Evolutionary conservation across 2,329 filamentous ascomycete species (phyloP), one percentile per base, ranked within the genome.

Genomic region (Zymoseptoria ardabiliae): DNA sequence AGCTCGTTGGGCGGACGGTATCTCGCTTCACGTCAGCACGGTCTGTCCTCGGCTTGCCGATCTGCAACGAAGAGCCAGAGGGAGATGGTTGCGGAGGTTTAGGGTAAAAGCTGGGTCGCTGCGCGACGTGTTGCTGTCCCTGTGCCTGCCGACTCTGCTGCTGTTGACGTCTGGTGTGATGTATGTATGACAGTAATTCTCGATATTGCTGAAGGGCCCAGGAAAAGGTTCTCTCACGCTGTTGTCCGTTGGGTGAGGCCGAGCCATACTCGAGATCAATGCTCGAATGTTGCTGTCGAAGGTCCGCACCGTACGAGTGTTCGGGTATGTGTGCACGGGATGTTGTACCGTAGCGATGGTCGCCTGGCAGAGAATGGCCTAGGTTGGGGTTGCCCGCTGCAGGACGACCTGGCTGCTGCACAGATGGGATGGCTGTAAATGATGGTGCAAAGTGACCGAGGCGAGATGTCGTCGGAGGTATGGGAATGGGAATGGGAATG

Each of bases 21-120:
- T 17, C 17, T 17, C 17, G n/a, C 35, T 45, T 45, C 35, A n/a
- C 35, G 17, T 45, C 45, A 11, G 57, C 61, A n/a, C 30, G 25
- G 21, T 61, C 61, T 13, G 48, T 45, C 21, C 57, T 61, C 10
- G 21, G 51, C 23, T 56, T 62, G 5, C 61, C 52, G 10, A 60
- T 35, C 48, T 60, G 59, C n/a, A 60, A 53, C 2, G 77, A 78
- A 57, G 81, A 78, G 63, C 80, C 79, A 17, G 80, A 75, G 13
- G 76, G 76, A 25, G 82, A 81, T 64, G 84, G 81, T 52, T 80
- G 79, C 19, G 84, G 84, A 28, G 84, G 84, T 65, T 81, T 84
- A 0, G 84, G 84, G 58, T 83, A 86, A 55, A 86, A 85, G 60
- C 78, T 80, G 2, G 82, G 82, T 65, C 83, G 81, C 50, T 76